Base-by-base conservation (phyloP, 139 green algal species). In the Coelastrella sp. region DNA sequence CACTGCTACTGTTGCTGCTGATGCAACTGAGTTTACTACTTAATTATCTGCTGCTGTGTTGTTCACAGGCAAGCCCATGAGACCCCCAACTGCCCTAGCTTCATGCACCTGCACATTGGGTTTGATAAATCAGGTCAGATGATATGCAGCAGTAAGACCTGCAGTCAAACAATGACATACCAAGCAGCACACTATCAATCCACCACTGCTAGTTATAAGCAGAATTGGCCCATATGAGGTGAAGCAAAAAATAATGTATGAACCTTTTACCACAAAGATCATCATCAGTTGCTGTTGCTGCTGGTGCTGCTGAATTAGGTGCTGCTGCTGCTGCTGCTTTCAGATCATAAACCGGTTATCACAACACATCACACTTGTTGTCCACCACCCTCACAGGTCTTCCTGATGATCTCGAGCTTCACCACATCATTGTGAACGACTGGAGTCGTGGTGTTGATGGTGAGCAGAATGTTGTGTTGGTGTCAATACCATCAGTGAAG, bases 61-160 rank as follows among this genome's bases (percentile, higher is more conserved):
- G 73, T 48, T 82, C 34, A n/a, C 60, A 66, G 94, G 90, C 86
- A 88, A 78, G 59, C 79, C 62, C 34, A 85, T 77, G 84, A 83
- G 1, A 98, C 90, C 0, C 94, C 95, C 11, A 64, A 93, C 43
- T 96, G 92, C 83, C 87, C 89, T 25, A 96, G 90, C 75, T 99
- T 99, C 92, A 98, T 99, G 94, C 97, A 99, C 91, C 89, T 99
- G 2, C 96, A 99, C 86, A n/a, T 98, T 4, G 97, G 93, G 23
- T 96, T 98, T 82, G 95, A 98, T 67, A 91, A 87, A 4, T 87
- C 88, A 81, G 94, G 93, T 93, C 69, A 60, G 32, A 3, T 3
- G n/a, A 34, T 66, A n/a, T n/a, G n/a, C n/a, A n/a, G n/a, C n/a
- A n/a, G n/a, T n/a, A n/a, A n/a, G n/a, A n/a, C n/a, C n/a, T n/a